Evolutionary conservation across 345 rosid genomes (phyloP), one percentile per base, ranked within the genome.

Genomic region (Reutealis trisperma): DNA sequence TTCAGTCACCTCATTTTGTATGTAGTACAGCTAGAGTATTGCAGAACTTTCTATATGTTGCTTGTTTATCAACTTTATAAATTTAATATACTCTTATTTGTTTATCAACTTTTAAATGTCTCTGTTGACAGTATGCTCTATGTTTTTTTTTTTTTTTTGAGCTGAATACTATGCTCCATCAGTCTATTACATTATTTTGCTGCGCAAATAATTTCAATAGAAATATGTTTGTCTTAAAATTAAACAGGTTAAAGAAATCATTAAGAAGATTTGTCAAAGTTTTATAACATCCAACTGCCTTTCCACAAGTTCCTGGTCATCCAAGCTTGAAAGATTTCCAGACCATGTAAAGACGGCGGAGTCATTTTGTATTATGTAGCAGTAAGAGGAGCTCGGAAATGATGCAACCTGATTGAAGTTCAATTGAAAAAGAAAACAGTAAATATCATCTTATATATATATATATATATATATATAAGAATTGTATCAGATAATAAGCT

Each of bases 271-370:
- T 55, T 57, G 76, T 83, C 82, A 41, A 71, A 96, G 98, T 97
- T 94, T 94, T 78, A 96, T 96, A 86, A 92, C 78, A 90, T 96
- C 99, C 77, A 96, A 89, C 85, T 88, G 92, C 83, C 99, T 88
- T 88, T 94, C 97, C 79, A 94, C 86, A 77, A 92, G 92, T 76
- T 89, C 98, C 79, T 89, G 91, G 85, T 91, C 91, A 71, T 89
- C 98, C n/a, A 89, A 55, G 71, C 88, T 83, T 77, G 97, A 87
- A 59, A 92, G 89, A 82, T 89, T 92, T 65, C 99, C 99, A 78
- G 89, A 83, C 99, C 99, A 96, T 16, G 97, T 90, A 84, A 89
- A 91, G 76, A 94, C 91, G 70, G 91, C 73, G 75, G 98, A 85
- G 71, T 82, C 92, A 69, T 86, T 84, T 63, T 96, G 99, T 77